A percentile compares a stretch with the other conserved stretches of the same genome.
phyloP scores from a whole-genome alignment of 306 rosid genomes.

The Erythrophleum fordii region DNA sequence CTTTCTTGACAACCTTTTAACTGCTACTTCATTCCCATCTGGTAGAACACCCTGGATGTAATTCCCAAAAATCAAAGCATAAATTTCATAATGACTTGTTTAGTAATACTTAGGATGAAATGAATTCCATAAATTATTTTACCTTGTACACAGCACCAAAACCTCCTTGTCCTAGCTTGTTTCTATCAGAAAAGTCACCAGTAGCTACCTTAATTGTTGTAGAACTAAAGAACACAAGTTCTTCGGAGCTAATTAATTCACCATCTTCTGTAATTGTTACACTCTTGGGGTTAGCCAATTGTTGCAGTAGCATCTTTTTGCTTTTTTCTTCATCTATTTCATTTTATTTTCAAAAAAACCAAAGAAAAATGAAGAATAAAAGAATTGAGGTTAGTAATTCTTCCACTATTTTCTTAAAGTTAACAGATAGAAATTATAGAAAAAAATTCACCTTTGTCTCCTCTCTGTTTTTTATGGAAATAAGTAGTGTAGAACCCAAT shows the following conservation, averaged over 20 bases:
- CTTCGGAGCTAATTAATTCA: conserved; percentile 54
- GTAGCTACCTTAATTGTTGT: conserved; percentile 39
- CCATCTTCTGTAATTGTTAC: conserved; percentile 57
- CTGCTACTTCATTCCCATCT: conserved; percentile 62
- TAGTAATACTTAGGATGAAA: background rate
- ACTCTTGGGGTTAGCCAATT: conserved; percentile 37
- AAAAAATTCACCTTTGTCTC: conserved; percentile 37
- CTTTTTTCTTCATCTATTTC: conserved; percentile 44
- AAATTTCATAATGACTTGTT: conserved; percentile 20
- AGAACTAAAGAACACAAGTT: conserved; percentile 47
- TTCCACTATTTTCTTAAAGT: background rate
- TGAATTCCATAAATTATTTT: background rate
- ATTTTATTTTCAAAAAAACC: background rate
- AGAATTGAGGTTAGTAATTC: background rate
- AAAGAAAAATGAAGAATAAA: background rate
- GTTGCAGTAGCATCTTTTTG: conserved; percentile 37
- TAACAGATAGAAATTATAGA: background rate
- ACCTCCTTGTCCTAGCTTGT: conserved; percentile 58
- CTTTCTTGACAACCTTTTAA: conserved; percentile 63
- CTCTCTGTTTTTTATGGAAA: conserved; percentile 9
- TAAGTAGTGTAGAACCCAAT: conserved; percentile 28
- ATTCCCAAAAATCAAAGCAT: conserved; percentile 3
- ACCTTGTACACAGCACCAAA: conserved; percentile 40
- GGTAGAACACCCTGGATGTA: conserved; percentile 59
- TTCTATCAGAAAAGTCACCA: conserved; percentile 45